phyloP scores from a whole-genome alignment of 352 stramenopile genomes.

The Discostella stelligera region DNA sequence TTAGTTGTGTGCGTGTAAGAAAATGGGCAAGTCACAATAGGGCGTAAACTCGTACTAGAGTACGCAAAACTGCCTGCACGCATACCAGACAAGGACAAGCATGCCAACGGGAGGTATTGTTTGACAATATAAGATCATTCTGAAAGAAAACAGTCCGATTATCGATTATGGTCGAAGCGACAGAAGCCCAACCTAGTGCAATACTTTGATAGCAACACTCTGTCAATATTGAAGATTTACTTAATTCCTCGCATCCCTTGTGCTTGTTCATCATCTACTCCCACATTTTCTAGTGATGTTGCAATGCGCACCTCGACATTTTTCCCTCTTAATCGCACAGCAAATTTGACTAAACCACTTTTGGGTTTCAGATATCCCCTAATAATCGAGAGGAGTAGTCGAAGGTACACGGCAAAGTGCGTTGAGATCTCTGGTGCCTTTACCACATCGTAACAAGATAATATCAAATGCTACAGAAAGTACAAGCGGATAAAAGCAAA shows the following conservation, averaged over 20 bases:
- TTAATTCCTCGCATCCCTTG: slow-evolving; percentile 44
- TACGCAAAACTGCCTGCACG: too few relatives aligned
- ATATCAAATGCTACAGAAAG: background rate
- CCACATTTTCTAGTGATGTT: slow-evolving; percentile 44
- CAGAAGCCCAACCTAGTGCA: too few relatives aligned
- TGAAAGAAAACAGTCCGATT: too few relatives aligned
- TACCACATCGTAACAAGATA: background rate
- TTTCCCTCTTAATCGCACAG: slow-evolving; percentile 70
- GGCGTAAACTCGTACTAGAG: too few relatives aligned
- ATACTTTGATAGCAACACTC: too few relatives aligned
- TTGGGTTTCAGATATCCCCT: slow-evolving; percentile 62
- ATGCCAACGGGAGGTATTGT: too few relatives aligned
- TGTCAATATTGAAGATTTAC: background rate
- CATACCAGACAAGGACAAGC: too few relatives aligned
- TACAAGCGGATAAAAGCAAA: background rate
- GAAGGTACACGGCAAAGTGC: background rate
- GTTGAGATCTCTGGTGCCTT: background rate
- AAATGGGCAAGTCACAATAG: too few relatives aligned
- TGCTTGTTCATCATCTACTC: slow-evolving; percentile 26
- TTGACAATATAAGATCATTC: too few relatives aligned
- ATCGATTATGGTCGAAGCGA: too few relatives aligned
- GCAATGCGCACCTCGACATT: slow-evolving; percentile 73
- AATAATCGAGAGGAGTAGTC: background rate
- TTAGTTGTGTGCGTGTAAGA: too few relatives aligned
- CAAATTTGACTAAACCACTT: slow-evolving; percentile 64